Evolutionary conservation across 768 basidiomycete species (phyloP).

Genomic region (Trametes cubensis): DNA sequence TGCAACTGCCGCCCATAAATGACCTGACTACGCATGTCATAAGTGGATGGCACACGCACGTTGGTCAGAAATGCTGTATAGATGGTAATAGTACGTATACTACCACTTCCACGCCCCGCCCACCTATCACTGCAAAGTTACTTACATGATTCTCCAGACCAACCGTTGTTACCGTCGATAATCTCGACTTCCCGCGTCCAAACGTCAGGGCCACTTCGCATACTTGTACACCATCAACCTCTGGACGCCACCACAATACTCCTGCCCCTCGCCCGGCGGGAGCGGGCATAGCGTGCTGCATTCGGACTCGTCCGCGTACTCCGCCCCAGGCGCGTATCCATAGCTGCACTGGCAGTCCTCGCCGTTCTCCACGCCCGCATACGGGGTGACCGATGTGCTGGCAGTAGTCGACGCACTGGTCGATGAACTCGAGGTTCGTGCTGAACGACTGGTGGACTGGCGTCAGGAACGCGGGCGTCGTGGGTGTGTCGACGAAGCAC

Average conservation of each 20-base stretch:
- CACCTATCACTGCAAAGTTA: too few species aligned
- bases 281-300: conserved; percentile 22
- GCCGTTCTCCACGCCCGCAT: conserved; percentile 21
- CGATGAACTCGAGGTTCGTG: conserved; percentile 19
- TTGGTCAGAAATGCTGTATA: too few species aligned
- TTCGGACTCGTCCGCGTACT: conserved; percentile 8
- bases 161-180: too few species aligned
- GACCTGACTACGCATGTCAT: too few species aligned
- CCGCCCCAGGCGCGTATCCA: conserved; percentile 8
- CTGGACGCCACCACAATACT: conserved; percentile 19
- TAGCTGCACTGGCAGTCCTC: conserved; percentile 23
- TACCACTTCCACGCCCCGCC: too few species aligned
- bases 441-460: conserved; percentile 12
- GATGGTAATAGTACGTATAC: too few species aligned
- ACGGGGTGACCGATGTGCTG: conserved; percentile 15
- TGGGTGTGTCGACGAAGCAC: conserved; percentile 23
- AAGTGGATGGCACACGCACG: too few species aligned
- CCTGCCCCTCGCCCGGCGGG: conserved; percentile 10
- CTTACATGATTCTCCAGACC: too few species aligned
- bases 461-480: conserved; percentile 11
- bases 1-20: too few species aligned
- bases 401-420: conserved; percentile 20
- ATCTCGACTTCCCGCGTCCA: too few species aligned
- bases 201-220: not conserved
- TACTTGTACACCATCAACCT: conserved; percentile 14